Base-by-base conservation (phyloP, 495 filamentous ascomycete genomes). In the Rusavskia elegans region DNA sequence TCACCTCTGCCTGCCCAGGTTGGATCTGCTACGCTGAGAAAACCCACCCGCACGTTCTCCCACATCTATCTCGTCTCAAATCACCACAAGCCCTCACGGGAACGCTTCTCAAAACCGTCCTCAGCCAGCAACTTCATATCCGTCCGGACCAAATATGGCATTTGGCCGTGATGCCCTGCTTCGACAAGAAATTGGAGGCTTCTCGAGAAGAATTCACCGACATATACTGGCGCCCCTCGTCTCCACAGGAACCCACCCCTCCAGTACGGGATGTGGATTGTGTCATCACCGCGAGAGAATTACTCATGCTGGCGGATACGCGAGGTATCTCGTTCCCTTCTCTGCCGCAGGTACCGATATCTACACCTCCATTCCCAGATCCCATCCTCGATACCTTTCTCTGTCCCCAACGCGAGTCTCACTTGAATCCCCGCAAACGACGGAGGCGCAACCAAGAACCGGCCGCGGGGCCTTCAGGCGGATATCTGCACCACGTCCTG, bases 11-110 rank as follows among this genome's bases (percentile, higher is more conserved):
- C 11, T 98, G 92, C 63, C 92, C 92, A 0, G 92, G 92, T 29
- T 98, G 94, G 87, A 90, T 98, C 32, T 98, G 92, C 68, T 97
- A 98, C 64, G 89, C 90, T 45, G 92, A 98, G 60, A 96, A 97
- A 68, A 95, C 87, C 30, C 90, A 98, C 62, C 87, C 92, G 0
- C 81, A 93, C 58, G 79, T 96, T 40, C 75, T 98, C 41, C 89
- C 89, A 7, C 88, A 98, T 64, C 74, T 98, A 29, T 96, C 89
- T 38, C 78, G 78, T 14, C 72, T 97, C 32, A 97, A 97, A 65
- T 95, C 88, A 0, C 92, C 92, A 3, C 93, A 97, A 66, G 92
- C 92, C 3, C 68, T 97, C 39, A 81, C 84, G 41, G 92, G 93
- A 10, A 95, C 87, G 0, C 74, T 95, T 21, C 63, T 97, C 29